Base-by-base conservation (phyloP, 768 basidiomycete species). In the Hericium rajendrae region DNA sequence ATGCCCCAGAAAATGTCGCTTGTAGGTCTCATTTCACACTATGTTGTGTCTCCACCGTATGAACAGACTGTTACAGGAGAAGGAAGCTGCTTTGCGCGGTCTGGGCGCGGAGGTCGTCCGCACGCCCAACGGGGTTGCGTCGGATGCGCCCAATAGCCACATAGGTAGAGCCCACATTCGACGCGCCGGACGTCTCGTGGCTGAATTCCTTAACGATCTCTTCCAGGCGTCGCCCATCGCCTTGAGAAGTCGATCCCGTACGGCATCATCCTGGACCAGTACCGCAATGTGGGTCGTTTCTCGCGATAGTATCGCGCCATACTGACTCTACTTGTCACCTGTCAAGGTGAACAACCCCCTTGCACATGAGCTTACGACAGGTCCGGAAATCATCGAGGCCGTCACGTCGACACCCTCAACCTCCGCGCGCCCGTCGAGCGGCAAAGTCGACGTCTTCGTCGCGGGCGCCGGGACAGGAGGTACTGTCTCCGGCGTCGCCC, bases 1-100 rank as follows among this genome's bases (percentile, higher is more conserved):
- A 74, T 97, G 71, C 94, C 94, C 39, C 85, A 92, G 68, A 97
- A 97, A 76, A 98, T 97, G 95, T 93, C 91, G 4, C 70, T 84
- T 56, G 85, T 85, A 63, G 52, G 81, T 65, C 16, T 6, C 32
- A 18, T 46, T 18, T 20, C 32, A 43, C 28, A 15, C 11, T 22
- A 2, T 32, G 16, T 10, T 32, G 4, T 6, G 40, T 4, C n/a
- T 43, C 5, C 12, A 48, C 57, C 41, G 58, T 39, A 32, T 32
- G 32, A 32, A 32, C 11, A 22, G 37, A 16, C 12, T n/a, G 16
- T 8, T 11, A 46, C 58, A 85, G 80, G 95, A 99, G 73, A 99
- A 99, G 71, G 93, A 94, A 72, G 91, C 91, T 1, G 80, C 91
- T 22, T 77, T 99, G 28, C 85, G 91, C 41, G 92, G 93, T 0